These are phyloP conservation scores for Lasiosphaeria miniovina DNA, from an alignment of 495 filamentous ascomycete genomes.

Conservation along the genomic window DNA sequence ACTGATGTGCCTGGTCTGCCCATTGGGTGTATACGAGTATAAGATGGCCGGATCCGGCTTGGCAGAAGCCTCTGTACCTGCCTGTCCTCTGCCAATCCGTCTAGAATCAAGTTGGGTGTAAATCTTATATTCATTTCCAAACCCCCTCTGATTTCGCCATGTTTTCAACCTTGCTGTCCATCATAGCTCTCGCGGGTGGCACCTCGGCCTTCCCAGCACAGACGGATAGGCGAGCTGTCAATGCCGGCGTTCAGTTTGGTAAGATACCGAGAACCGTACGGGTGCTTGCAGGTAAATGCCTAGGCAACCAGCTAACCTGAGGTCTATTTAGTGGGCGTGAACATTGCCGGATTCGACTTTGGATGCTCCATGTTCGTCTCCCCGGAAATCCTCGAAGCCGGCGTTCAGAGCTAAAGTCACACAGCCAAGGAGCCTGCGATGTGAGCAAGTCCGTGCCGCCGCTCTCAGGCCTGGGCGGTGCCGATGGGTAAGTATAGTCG, in stretches of 20 bases:
- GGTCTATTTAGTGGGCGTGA: conserved; percentile 26
- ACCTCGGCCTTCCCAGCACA: neutral
- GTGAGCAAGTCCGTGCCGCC: conserved; percentile 26
- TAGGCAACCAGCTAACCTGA: neutral
- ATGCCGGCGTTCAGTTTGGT: conserved; percentile 7
- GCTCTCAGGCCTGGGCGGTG: conserved; percentile 26
- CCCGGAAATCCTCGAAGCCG: conserved; percentile 16
- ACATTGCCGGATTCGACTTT: conserved; percentile 49
- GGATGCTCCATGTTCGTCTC: conserved; percentile 38
- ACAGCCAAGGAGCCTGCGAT: conserved; percentile 29
- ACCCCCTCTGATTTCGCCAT: neutral
- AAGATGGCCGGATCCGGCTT: neutral
- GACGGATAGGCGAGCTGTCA: neutral
- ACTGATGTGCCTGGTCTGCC: neutral
- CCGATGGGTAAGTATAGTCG: conserved; percentile 28
- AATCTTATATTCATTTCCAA: neutral
- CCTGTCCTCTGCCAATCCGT: neutral
- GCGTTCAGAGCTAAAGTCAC: neutral
- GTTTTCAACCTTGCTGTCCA: neutral
- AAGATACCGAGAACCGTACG: neutral
- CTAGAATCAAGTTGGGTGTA: neutral
- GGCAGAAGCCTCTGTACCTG: neutral
- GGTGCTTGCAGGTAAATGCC: neutral
- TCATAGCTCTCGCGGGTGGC: neutral
- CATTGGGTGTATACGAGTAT: neutral